Evolutionary conservation across 805 yeast genomes (phyloP).

Genomic region (Monosporozyma servazzii): DNA sequence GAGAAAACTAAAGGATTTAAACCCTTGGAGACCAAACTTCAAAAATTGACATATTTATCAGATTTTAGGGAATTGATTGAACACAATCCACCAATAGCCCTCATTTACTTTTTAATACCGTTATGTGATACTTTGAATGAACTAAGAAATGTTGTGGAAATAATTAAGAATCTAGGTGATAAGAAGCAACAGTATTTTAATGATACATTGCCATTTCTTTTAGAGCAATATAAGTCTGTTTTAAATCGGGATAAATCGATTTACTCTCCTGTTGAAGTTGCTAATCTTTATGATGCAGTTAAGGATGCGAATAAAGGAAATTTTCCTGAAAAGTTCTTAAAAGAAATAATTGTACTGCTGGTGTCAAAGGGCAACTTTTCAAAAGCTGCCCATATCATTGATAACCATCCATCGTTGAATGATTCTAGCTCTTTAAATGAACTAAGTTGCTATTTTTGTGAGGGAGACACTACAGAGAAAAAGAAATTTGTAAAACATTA

Average conservation of each 20-base stretch:
- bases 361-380: not conserved
- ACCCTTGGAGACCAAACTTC: slow-evolving; percentile 1
- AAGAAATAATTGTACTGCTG: not conserved
- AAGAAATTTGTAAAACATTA: not conserved
- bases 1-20: not conserved
- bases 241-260: not conserved
- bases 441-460: not conserved
- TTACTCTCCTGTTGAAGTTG: not conserved
- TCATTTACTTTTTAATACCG: slow-evolving; percentile 13
- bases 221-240: not conserved
- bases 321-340: not conserved
- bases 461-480: not conserved
- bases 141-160: slow-evolving; percentile 10
- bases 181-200: not conserved
- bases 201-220: not conserved
- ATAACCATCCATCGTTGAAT: not conserved
- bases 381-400: slow-evolving; percentile 3
- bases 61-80: slow-evolving; percentile 17
- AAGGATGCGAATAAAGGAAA: not conserved
- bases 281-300: not conserved
- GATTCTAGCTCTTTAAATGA: not conserved
- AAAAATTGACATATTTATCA: slow-evolving; percentile 14
- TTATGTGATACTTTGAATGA: slow-evolving; percentile 20
- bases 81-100: slow-evolving; percentile 7
- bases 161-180: not conserved